Evolutionary conservation across 345 rosid genomes (phyloP).

Genomic region (Anacardium occidentale): DNA sequence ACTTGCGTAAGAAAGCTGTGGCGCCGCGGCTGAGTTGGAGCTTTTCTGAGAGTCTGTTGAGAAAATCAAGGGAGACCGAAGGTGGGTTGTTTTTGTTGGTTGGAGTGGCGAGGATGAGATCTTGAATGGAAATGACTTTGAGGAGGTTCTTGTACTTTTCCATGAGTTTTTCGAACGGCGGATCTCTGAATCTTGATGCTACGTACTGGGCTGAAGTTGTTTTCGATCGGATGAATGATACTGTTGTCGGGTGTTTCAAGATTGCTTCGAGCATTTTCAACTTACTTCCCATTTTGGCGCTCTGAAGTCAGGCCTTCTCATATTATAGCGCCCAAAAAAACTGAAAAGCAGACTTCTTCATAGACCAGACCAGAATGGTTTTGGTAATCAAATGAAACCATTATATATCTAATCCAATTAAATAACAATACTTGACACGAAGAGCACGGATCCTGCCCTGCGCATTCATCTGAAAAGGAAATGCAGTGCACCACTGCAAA

Average conservation of each 20-base stretch:
- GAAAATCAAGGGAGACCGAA: constrained; percentile 72
- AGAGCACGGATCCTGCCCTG: too few relatives aligned
- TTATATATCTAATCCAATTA: too few relatives aligned
- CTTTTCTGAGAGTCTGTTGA: constrained; percentile 74
- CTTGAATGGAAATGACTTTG: constrained; percentile 75
- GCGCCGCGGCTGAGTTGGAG: constrained; percentile 86
- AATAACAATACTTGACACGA: too few relatives aligned
- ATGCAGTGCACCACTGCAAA: too few relatives aligned
- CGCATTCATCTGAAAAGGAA: too few relatives aligned
- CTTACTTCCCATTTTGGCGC: constrained; percentile 4
- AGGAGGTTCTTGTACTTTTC: constrained; percentile 78
- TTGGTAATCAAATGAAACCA: too few relatives aligned
- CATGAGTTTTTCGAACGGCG: constrained; percentile 85
- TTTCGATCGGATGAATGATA: constrained; percentile 37
- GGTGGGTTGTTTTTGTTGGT: constrained; percentile 43
- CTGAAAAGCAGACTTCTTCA: too few relatives aligned
- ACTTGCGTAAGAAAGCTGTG: constrained; percentile 64
- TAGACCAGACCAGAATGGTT: too few relatives aligned
- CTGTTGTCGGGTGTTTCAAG: background rate
- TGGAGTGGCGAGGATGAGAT: constrained; percentile 70
- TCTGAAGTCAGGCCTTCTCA: background rate
- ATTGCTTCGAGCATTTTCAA: constrained; percentile 5
- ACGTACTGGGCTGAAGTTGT: constrained; percentile 77
- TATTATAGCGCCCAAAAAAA: too few relatives aligned
- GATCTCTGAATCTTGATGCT: constrained; percentile 68